Evolutionary conservation across 1,284 basidiomycete genomes (phyloP).

Genomic region (Acaromyces ingoldii): DNA sequence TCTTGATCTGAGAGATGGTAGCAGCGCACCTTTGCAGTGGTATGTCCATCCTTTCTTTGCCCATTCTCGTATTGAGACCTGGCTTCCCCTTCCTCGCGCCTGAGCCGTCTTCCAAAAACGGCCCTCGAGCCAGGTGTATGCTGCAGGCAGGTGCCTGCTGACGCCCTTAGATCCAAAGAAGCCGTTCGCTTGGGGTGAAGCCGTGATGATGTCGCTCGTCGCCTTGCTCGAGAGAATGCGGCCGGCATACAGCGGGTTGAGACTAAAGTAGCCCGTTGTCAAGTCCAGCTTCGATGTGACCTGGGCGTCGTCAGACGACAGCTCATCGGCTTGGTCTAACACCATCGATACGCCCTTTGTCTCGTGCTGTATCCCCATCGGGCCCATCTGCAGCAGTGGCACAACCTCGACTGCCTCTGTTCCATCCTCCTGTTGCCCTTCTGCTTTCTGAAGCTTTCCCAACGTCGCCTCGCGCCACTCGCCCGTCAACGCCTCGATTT

Average conservation of each 20-base stretch:
- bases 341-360: slow-evolving; percentile 42
- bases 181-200: slow-evolving; percentile 80
- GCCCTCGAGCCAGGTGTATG: slow-evolving; percentile 81
- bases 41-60: slow-evolving; percentile 90
- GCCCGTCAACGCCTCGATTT: not conserved
- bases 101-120: slow-evolving; percentile 67
- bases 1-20: too few species aligned
- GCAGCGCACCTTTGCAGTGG: slow-evolving; percentile 81
- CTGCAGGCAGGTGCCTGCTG: slow-evolving; percentile 88
- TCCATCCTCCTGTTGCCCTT: not conserved
- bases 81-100: slow-evolving; percentile 10
- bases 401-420: slow-evolving; percentile 25
- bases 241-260: slow-evolving; percentile 67
- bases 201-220: slow-evolving; percentile 71
- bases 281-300: slow-evolving; percentile 24
- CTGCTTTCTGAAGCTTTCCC: not conserved
- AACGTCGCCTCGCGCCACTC: not conserved
- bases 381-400: slow-evolving; percentile 53
- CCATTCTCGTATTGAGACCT: slow-evolving; percentile 65
- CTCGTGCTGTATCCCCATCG: slow-evolving; percentile 51
- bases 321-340: slow-evolving; percentile 5
- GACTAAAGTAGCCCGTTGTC: slow-evolving; percentile 91
- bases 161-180: slow-evolving; percentile 85
- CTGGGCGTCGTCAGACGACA: not conserved
- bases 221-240: slow-evolving; percentile 46